Evolutionary conservation across 2,329 filamentous ascomycete genomes (phyloP), one percentile per base, ranked within the genome.

Genomic region (Aschersonia sp.): DNA sequence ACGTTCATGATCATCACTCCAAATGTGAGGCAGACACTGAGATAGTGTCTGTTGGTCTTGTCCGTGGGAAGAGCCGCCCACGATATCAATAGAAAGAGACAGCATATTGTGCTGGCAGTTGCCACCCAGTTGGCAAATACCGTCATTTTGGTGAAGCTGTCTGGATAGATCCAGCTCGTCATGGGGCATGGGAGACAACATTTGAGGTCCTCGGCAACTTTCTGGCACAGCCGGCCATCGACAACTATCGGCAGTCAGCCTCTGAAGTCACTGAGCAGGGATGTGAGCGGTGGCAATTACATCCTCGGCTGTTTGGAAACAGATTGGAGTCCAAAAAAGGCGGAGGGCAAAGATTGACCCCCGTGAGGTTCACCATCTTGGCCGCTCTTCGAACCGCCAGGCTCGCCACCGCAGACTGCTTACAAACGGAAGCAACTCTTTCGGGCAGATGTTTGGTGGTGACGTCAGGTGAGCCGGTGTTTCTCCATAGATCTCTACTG

Each of bases 111-210:
- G 47, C 87, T 80, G 8, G 73, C 78, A 12, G 94, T 79, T 53
- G 86, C 87, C 49, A 96, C 70, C 80, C 86, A 94, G 63, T 87
- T 85, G n/a, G 87, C 81, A 11, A 78, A 76, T 44, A 70, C 64
- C 29, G 80, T 81, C 56, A 87, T 60, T 2, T 69, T 69, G 14
- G 66, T 52, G 61, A 84, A 83, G 57, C 67, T 73, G 53, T 79
- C 72, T 10, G 77, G 71, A 53, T 82, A 81, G 30, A 76, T 67
- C 82, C 84, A 97, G 49, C 90, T 78, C 9, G 85, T 84, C 58
- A 86, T 73, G 33, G 92, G 92, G 63, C 92, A 98, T 51, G 92
- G 92, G 49, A 98, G 65, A 63, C 92, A 98, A 63, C 92, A 98
- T 37, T 70, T 71, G 5, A 80, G 56, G 37, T 70, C 70, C 9